Conservation (phyloP, 495 filamentous ascomycete genomes). For the Penicillium pancosmium region DNA sequence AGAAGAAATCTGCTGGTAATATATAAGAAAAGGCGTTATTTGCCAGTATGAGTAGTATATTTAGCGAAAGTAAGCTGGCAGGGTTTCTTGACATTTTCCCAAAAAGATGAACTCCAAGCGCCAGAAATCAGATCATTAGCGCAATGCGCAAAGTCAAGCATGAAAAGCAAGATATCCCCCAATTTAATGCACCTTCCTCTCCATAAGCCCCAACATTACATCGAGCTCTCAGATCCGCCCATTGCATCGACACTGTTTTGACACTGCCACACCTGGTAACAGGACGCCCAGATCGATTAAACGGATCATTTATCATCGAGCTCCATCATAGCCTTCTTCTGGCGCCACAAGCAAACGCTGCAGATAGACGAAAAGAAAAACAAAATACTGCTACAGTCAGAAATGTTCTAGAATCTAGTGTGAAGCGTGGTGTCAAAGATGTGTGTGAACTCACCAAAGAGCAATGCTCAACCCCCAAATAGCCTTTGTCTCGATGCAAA, state of each 20-base stretch:
- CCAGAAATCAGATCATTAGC: neutral
- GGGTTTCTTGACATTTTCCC: neutral
- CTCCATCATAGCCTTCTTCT: slow-evolving; percentile 43
- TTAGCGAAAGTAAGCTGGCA: neutral
- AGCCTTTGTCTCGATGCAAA: slow-evolving; percentile 84
- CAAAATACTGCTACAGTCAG: slow-evolving; percentile 54
- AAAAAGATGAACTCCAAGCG: neutral
- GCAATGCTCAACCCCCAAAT: slow-evolving; percentile 89
- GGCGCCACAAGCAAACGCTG: slow-evolving; percentile 61
- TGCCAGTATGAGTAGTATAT: neutral
- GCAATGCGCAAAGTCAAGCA: neutral
- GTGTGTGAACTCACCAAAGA: slow-evolving; percentile 57
- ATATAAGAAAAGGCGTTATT: too few relatives aligned
- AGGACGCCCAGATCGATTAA: neutral
- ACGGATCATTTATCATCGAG: slow-evolving; percentile 27
- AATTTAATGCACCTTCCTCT: too few relatives aligned
- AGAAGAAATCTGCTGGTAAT: too few relatives aligned
- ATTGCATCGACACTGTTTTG: too few relatives aligned
- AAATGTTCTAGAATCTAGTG: neutral
- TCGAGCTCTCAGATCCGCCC: too few relatives aligned
- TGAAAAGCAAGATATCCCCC: too few relatives aligned
- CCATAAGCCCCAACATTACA: too few relatives aligned
- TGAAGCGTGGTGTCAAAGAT: neutral
- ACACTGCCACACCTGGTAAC: too few relatives aligned
- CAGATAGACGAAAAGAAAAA: slow-evolving; percentile 67